A percentile compares a stretch with the other conserved stretches of the same genome.
Conservation (phyloP, 73 alveolate genomes). For the Vitrella brassicaformis region DNA sequence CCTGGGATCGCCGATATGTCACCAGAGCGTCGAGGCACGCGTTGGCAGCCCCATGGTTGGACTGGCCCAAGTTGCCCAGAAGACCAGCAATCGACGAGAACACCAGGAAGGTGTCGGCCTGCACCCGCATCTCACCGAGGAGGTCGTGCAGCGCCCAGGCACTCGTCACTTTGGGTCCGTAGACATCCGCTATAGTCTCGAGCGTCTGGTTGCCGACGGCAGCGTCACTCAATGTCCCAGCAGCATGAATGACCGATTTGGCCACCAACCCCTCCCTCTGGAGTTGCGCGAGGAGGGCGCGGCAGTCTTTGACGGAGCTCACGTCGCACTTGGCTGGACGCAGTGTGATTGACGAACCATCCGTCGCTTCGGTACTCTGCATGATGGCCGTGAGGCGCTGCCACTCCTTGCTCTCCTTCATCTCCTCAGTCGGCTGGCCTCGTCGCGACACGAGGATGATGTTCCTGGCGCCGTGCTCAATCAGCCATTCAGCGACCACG, state of each 20-base stretch:
- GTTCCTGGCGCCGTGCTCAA: background rate
- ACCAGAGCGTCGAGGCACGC: constrained; percentile 13
- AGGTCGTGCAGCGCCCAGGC: background rate
- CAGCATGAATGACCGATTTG: background rate
- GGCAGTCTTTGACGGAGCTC: background rate
- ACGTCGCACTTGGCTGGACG: background rate
- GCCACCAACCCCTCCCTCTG: background rate
- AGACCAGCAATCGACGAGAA: constrained; percentile 27
- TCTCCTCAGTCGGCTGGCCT: constrained; percentile 7
- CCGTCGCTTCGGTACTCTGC: background rate
- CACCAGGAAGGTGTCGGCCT: constrained; percentile 7
- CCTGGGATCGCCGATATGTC: background rate
- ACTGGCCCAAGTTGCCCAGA: constrained; percentile 25
- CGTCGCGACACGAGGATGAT: constrained; percentile 18
- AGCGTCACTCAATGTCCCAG: background rate
- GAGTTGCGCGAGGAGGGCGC: background rate
- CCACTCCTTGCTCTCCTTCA: background rate
- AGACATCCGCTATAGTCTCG: background rate
- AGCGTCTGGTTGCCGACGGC: background rate
- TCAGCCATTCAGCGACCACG: constrained; percentile 15
- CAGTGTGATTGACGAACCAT: no score
- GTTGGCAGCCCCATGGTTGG: constrained; percentile 30
- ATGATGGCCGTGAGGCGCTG: background rate
- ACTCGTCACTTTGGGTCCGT: background rate
- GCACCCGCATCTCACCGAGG: no score